Evolutionary conservation across 75 land plant genomes (phyloP), one percentile per base, ranked within the genome.

Genomic region (Ceratopteris richardii): DNA sequence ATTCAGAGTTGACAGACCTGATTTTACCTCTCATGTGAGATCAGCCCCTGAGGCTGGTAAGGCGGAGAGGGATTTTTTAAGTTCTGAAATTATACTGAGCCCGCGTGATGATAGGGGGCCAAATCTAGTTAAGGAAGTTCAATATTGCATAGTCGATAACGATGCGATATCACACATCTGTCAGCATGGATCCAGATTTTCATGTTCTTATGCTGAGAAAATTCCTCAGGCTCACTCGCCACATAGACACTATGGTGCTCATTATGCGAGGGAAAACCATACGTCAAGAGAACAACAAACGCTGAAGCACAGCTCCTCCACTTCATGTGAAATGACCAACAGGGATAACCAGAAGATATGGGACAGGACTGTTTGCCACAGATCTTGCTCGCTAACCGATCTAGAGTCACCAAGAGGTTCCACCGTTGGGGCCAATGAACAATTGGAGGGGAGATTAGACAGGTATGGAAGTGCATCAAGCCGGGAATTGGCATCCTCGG

Each of bases 371-470:
- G 77, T 55, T 14, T 56, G 54, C 30, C 44, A 68, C 48, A 66
- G 66, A 61, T 28, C 66, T 60, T 59, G 27, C 13, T 50, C 51
- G 7, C 19, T 50, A 4, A 18, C 74, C 23, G 33, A 62, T 21
- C 30, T 57, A 7, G 50, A 57, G 25, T 29, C 58, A 0, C 40
- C 33, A 17, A 30, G 28, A 20, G 76, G 63, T 31, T 71, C 58
- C 56, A 30, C 56, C 11, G 33, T 16, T 12, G 67, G 44, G 23
- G 70, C 54, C 37, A 33, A 31, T 14, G 64, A 62, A 31, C 31
- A 54, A 19, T 65, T 60, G 18, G 79, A 76, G 17, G 65, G 61
- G 11, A 52, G 74, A 37, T 37, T 71, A 10, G 74, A 71, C 31
- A 71, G 74, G 29, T 71, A 71, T 60, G 74, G 74, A 19, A 57